phyloP scores from a whole-genome alignment of 73 alveolate species.

The Breviolum minutum region DNA sequence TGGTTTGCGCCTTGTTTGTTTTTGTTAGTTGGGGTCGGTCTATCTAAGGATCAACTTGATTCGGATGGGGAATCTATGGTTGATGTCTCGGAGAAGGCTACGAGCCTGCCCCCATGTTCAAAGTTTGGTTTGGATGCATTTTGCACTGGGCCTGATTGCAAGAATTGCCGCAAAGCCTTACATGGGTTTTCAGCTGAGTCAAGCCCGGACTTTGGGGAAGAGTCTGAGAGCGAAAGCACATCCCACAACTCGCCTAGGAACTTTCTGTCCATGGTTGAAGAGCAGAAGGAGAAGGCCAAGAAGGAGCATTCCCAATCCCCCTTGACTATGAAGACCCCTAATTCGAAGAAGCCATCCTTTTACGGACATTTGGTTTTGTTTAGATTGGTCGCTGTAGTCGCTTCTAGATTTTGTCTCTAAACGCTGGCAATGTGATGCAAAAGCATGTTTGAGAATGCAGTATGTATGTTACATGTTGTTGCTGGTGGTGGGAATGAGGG shows the following conservation, averaged over 20 bases:
- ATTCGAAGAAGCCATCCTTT: neutral
- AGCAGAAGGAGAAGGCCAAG: neutral
- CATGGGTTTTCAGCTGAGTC: too few species aligned
- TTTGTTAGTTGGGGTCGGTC: too few species aligned
- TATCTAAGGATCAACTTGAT: too few species aligned
- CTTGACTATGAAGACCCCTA: slow-evolving; percentile 1
- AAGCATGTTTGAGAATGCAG: too few species aligned
- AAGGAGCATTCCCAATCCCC: neutral
- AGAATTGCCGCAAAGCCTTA: neutral
- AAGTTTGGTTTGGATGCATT: neutral
- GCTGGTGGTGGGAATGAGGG: too few species aligned
- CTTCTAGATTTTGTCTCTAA: too few species aligned
- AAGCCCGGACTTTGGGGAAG: neutral
- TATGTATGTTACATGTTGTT: too few species aligned
- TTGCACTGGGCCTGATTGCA: neutral
- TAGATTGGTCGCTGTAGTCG: too few species aligned
- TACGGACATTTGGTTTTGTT: too few species aligned
- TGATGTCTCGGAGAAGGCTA: slow-evolving; percentile 27
- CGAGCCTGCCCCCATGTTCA: neutral
- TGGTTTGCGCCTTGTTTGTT: too few species aligned
- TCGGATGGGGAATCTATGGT: too few species aligned
- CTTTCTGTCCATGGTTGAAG: neutral
- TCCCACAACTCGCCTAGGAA: neutral
- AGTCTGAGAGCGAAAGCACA: neutral
- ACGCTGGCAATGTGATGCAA: too few species aligned